These are phyloP conservation scores for Diaporthe batatas DNA, from an alignment of 2,329 filamentous ascomycete genomes.

Conservation along the genomic window DNA sequence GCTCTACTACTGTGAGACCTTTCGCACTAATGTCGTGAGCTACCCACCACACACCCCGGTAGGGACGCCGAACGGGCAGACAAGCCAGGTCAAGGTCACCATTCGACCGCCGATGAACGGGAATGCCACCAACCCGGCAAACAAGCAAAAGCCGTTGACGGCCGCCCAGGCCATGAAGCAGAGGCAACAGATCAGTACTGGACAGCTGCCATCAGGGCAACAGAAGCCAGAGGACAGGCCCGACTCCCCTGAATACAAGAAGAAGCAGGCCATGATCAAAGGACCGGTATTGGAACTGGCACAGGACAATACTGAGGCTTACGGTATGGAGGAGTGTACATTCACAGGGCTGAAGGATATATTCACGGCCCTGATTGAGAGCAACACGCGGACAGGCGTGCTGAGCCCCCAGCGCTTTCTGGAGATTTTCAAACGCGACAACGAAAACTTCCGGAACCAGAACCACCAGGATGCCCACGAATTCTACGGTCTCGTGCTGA, in stretches of 20 bases:
- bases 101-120: conserved; percentile 70
- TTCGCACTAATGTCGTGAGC: conserved; percentile 93
- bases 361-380: conserved; percentile 89
- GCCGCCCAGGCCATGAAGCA: conserved; percentile 70
- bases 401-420: conserved; percentile 93
- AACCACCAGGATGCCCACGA: conserved; percentile 99
- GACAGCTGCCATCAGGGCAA: conserved; percentile 67
- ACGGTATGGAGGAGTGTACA: conserved; percentile 94
- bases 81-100: conserved; percentile 70
- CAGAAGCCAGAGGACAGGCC: conserved; percentile 87
- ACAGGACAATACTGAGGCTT: conserved; percentile 81
- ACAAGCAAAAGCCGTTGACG: conserved; percentile 66
- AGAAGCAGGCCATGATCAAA: conserved; percentile 84
- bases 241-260: conserved; percentile 97
- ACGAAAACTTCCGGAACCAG: conserved; percentile 96
- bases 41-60: conserved; percentile 82
- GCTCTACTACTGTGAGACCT: conserved; percentile 93
- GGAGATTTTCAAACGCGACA: conserved; percentile 92
- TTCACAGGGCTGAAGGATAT: conserved; percentile 97
- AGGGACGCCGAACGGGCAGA: conserved; percentile 74
- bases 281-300: conserved; percentile 73
- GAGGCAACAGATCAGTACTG: conserved; percentile 66
- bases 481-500: conserved; percentile 94
- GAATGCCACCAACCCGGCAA: conserved; percentile 54
- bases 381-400: conserved; percentile 86